Percentiles rank a stretch among this genome's conserved stretches.
phyloP scores from a whole-genome alignment of 1,284 basidiomycete species.

The Ceratobasidium sp. region DNA sequence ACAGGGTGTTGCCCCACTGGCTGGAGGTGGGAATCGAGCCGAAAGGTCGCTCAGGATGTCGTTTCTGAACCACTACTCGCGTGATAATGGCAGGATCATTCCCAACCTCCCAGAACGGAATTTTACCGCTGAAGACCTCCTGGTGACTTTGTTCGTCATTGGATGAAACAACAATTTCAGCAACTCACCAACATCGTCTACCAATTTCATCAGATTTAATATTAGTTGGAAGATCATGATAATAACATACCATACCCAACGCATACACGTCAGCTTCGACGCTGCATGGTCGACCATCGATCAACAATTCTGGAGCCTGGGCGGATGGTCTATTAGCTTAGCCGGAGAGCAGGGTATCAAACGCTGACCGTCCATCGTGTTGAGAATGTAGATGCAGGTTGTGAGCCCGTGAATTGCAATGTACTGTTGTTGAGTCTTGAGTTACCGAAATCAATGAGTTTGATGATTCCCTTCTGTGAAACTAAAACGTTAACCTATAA shows the following conservation, averaged over 20 bases:
- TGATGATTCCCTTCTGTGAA: background rate
- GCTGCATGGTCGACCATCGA: background rate
- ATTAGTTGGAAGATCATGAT: background rate
- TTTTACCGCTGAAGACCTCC: background rate
- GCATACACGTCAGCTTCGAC: constrained; percentile 5
- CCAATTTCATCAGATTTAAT: background rate
- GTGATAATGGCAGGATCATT: background rate
- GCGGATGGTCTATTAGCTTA: too few relatives aligned
- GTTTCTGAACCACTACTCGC: background rate
- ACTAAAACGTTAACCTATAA: background rate
- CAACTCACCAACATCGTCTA: constrained; percentile 1
- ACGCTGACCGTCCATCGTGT: background rate
- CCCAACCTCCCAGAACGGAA: background rate
- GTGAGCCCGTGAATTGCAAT: background rate
- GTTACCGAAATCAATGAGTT: background rate
- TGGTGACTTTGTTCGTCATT: background rate
- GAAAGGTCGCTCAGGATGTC: background rate
- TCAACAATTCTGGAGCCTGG: background rate
- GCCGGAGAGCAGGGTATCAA: background rate
- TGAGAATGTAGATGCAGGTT: background rate
- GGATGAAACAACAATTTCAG: background rate
- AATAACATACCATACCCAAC: constrained; percentile 3
- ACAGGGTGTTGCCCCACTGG: background rate
- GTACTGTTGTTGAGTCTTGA: background rate
- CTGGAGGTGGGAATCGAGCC: background rate